Evolutionary conservation across 2,329 filamentous ascomycete genomes (phyloP).

Genomic region (Phoma herbarum): DNA sequence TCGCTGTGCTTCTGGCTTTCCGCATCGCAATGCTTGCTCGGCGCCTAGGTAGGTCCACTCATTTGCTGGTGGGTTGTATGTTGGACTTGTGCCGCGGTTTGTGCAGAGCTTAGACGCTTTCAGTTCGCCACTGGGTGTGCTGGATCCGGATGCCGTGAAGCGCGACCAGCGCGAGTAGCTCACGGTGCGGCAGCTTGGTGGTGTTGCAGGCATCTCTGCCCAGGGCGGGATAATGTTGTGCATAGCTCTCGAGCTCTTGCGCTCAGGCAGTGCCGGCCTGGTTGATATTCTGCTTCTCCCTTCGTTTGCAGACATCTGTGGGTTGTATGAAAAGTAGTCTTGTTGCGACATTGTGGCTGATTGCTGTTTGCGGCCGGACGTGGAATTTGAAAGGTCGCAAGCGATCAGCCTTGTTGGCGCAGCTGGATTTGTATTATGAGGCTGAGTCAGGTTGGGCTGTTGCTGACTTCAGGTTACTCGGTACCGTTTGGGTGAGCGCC

Average conservation of each 20-base stretch:
- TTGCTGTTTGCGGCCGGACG: conserved; percentile 8
- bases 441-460: conserved; percentile 13
- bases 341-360: conserved; percentile 20
- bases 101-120: conserved; percentile 34
- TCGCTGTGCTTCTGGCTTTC: conserved; percentile 14
- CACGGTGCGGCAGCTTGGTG: conserved; percentile 29
- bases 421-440: conserved; percentile 7
- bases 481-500: conserved; percentile 8
- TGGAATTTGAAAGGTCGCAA: not conserved
- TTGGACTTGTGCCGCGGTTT: conserved; percentile 25
- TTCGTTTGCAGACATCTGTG: conserved; percentile 4
- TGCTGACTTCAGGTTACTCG: conserved; percentile 10
- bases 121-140: conserved; percentile 26
- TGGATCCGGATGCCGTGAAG: conserved; percentile 22
- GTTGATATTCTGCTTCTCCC: conserved; percentile 1
- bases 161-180: conserved; percentile 33
- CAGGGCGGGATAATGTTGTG: conserved; percentile 24
- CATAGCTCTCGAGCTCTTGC: conserved; percentile 24
- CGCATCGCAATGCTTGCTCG: conserved; percentile 20
- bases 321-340: conserved; percentile 18
- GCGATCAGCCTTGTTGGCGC: conserved; percentile 17
- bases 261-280: conserved; percentile 10
- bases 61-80: conserved; percentile 30
- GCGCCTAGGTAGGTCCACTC: conserved; percentile 34
- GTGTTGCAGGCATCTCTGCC: conserved; percentile 19